Base-by-base conservation (phyloP, 2,329 filamentous ascomycete genomes). In the Phaeosphaeria sp. region DNA sequence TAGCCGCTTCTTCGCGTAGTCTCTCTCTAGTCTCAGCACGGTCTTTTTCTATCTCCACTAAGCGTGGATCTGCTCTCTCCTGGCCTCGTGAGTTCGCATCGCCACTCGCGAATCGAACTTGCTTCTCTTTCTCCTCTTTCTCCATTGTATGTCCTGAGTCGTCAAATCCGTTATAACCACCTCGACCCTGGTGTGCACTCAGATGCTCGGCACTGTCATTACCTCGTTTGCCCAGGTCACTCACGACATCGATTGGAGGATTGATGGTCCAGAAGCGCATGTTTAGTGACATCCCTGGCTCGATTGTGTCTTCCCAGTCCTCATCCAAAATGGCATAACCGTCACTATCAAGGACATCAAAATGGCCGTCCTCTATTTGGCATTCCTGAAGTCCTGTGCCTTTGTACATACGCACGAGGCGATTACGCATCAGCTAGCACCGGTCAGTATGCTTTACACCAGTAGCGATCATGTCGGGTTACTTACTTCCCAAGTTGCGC, bases 401-500 rank as follows among this genome's bases (percentile, higher is more conserved):
- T 2, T 25, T 15, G 39, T 59, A 59, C 15, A 43, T 30, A 15
- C 55, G 39, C 18, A 43, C 56, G 27, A 63, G 55, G n/a, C 51
- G 48, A 5, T 25, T 18, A 33, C 55, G 20, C 27, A 58, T 56
- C 13, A 39, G 49, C 57, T 63, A 33, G 13, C 20, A 39, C 27
- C 13, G n/a, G 13, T 61, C 30, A 59, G 50, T 45, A 49, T 44
- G 13, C 24, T 11, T 22, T 13, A 46, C 25, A n/a, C 25, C 25
- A 20, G 20, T 18, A 11, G 13, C n/a, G 1, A 24, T 25, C 7
- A 40, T 24, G 20, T 18, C n/a, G n/a, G 18, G n/a, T 21, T 17
- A 48, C 40, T 11, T 51, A 63, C 57, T 46, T 56, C 30, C 52
- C 60, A 65, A 5, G 56, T 61, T 24, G 51, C 53, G 27, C 58